Base-by-base conservation (phyloP, 148 eudicot genomes). In the Chenopodium album region DNA sequence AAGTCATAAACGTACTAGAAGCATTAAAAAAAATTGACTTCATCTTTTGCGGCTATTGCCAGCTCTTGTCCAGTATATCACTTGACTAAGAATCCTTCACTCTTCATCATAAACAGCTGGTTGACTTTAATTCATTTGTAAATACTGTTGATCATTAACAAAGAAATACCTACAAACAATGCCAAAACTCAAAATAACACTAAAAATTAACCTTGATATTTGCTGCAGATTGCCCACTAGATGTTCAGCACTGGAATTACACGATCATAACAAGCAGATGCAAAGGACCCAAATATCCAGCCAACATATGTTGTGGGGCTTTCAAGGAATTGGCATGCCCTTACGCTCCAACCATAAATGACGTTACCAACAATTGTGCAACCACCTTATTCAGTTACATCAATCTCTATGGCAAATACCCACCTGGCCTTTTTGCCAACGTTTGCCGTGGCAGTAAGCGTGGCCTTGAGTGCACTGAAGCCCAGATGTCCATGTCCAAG, bases 241-340 rank as follows among this genome's bases (percentile, higher is more conserved):
- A 86, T 81, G 82, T 90, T 20, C 90, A 91, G 89, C 60, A 46
- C 63, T 76, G 54, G 86, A 91, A 92, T 83, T 91, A 91, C 90
- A 90, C 97, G 2, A 84, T 95, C 77, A 84, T 95, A 66, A 95
- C 94, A 79, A 92, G 92, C 91, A 87, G 88, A 78, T 95, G 98
- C 85, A 95, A 92, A 84, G 97, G 98, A 66, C 98, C 98, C 1
- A 84, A 80, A 26, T 92, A 88, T 70, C 20, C 83, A 14, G 71
- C 85, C 2, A 79, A 83, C 2, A 32, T 16, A 11, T 92, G 95
- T 46, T 92, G 95, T 34, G 22, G 67, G 0, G 86, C 92, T 29
- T 85, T 92, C 69, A 85, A 81, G 80, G 83, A 89, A 70, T 86
- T 92, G 22, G 89, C 92, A 7, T 92, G 94, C 87, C 92, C 92